Evolutionary conservation across 1,139 yeast species (phyloP).

Genomic region (Taphrina flavorubra): DNA sequence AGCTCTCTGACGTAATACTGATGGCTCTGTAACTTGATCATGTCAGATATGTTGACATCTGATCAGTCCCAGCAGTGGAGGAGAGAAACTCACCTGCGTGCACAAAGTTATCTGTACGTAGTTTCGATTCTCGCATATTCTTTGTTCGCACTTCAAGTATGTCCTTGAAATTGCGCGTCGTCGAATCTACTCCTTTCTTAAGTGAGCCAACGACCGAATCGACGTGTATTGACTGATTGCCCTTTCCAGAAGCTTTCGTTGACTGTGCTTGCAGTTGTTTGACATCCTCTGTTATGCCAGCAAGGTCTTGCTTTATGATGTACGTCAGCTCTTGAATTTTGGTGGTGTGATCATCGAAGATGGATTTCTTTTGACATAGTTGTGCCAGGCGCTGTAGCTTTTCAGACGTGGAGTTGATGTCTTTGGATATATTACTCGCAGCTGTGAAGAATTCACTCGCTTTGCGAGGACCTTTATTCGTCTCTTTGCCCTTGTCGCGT

Average conservation of each 20-base stretch:
- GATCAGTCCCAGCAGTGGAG: slow-evolving; percentile 40
- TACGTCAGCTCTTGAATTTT: slow-evolving; percentile 92
- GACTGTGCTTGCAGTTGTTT: slow-evolving; percentile 66
- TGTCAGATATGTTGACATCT: slow-evolving; percentile 5
- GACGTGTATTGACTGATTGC: slow-evolving; percentile 70
- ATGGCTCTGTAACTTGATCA: slow-evolving; percentile 24
- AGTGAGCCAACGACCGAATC: slow-evolving; percentile 84
- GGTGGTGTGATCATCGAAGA: slow-evolving; percentile 91
- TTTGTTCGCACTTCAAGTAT: slow-evolving; percentile 87
- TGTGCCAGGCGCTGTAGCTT: slow-evolving; percentile 77
- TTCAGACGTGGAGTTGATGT: slow-evolving; percentile 86
- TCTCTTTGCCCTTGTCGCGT: slow-evolving; percentile 56
- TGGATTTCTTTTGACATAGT: slow-evolving; percentile 86
- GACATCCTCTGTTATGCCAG: slow-evolving; percentile 78
- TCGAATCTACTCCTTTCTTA: slow-evolving; percentile 87
- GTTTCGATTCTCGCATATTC: slow-evolving; percentile 78
- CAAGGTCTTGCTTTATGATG: slow-evolving; percentile 90
- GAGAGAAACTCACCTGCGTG: slow-evolving; percentile 53
- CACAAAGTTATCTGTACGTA: slow-evolving; percentile 82
- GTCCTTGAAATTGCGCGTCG: slow-evolving; percentile 86
- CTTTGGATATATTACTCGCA: slow-evolving; percentile 86
- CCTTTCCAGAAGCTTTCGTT: slow-evolving; percentile 53
- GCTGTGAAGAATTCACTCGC: slow-evolving; percentile 68
- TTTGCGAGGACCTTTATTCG: slow-evolving; percentile 52
- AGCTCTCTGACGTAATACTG: slow-evolving; percentile 24